Base-by-base conservation (phyloP, 108 stramenopile genomes). In the Fragilariopsis cylindrus region DNA sequence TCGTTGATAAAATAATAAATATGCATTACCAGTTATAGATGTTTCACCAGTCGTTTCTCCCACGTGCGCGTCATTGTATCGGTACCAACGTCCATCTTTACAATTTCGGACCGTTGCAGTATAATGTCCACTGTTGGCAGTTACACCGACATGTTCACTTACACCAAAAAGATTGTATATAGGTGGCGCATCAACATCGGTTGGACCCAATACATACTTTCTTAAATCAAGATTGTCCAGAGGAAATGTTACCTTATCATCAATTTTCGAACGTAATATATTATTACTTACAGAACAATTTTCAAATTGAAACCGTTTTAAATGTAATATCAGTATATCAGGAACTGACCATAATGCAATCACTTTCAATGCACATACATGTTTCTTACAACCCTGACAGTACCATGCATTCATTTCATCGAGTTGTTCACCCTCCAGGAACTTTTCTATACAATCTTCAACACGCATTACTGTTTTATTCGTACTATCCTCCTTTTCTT, bases 391-490 rank as follows among this genome's bases (percentile, higher is more conserved):
- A 12, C 78, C 69, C 42, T 85, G 84, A 65, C 93, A 94, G 67
- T 91, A 94, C 90, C 90, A 94, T 8, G 93, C 90, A 73, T 94
- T 94, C 48, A 81, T 66, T 57, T 94, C 90, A 69, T 94, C 93
- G 43, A 94, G 75, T 60, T 94, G 93, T 70, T 94, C 93, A 55
- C 89, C 90, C 55, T 85, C 87, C 48, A 85, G 75, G 75, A 94
- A 91, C 66, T 87, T 88, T 76, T 91, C 89, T n/a, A 94, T 76
- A 57, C 90, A 91, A 74, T 88, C 85, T 58, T 85, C 72, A 16
- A 94, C 79, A 46, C 70, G 69, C 12, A 90, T 84, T 4, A 21
- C 42, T 0, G 71, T 67, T 53, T 53, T 53, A n/a, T 44, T 71
- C 16, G 6, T 44, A 4, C 3, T 39, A 12, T 52, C 57, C 12